Percentiles rank a stretch among this genome's conserved stretches.
Evolutionary conservation across 2,329 filamentous ascomycete genomes (phyloP).

Genomic region (Cadophora malorum): DNA sequence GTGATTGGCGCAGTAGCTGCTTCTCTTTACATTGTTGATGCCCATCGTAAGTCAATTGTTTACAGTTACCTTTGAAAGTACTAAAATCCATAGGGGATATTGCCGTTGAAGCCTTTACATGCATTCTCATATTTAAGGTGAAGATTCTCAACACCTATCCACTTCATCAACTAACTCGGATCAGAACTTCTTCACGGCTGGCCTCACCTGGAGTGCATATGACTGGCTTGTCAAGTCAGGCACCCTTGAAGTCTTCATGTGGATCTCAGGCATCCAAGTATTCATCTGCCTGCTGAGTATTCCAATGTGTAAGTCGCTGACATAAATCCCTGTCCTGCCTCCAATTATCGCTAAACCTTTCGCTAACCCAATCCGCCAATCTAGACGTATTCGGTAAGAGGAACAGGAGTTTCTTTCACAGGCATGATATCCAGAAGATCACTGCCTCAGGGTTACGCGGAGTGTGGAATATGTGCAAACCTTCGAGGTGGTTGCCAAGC

Average conservation of each 20-base stretch:
- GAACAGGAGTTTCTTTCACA: slow-evolving; percentile 75
- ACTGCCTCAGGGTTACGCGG: slow-evolving; percentile 14
- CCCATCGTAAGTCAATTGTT: slow-evolving; percentile 70
- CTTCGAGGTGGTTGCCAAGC: background rate
- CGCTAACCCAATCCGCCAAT: slow-evolving; percentile 18
- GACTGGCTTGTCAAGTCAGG: slow-evolving; percentile 77
- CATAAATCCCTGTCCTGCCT: background rate
- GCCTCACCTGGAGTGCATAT: slow-evolving; percentile 82
- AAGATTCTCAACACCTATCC: background rate
- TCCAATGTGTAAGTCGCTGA: slow-evolving; percentile 72
- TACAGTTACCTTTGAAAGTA: too few species aligned
- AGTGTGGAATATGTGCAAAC: too few species aligned
- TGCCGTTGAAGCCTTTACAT: slow-evolving; percentile 86
- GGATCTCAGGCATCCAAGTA: slow-evolving; percentile 78
- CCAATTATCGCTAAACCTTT: background rate
- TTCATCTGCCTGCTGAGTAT: slow-evolving; percentile 76
- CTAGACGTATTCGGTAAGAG: slow-evolving; percentile 80
- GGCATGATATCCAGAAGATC: slow-evolving; percentile 71
- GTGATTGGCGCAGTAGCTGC: slow-evolving; percentile 88
- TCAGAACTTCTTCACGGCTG: slow-evolving; percentile 84
- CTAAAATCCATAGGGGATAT: slow-evolving; percentile 65
- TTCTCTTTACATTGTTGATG: slow-evolving; percentile 89
- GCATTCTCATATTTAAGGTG: slow-evolving; percentile 83
- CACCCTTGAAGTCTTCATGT: slow-evolving; percentile 68
- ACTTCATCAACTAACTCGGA: slow-evolving; percentile 12